phyloP scores from a whole-genome alignment of 768 basidiomycete genomes.

The Hortiboletus campestris region DNA sequence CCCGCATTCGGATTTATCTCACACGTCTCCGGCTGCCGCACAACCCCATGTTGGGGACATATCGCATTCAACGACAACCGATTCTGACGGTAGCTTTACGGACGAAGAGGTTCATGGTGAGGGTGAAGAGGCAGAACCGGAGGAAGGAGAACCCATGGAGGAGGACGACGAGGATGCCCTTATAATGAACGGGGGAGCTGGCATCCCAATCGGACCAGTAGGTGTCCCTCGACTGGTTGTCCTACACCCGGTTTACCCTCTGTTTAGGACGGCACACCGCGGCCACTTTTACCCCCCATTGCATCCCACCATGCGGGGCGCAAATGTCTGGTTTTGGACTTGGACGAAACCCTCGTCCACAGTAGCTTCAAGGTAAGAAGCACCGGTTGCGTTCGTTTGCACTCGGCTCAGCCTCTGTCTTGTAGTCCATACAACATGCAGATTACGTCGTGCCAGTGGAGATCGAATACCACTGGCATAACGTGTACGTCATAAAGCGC shows the following conservation, averaged over 20 bases:
- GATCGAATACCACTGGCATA: slow-evolving; percentile 97
- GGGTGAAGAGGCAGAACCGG: slow-evolving; percentile 65
- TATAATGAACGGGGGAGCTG: slow-evolving; percentile 88
- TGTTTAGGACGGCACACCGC: slow-evolving; percentile 76
- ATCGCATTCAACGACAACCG: slow-evolving; percentile 32
- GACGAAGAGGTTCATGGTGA: slow-evolving; percentile 68
- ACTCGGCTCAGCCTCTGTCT: slow-evolving; percentile 10
- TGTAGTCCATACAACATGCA: slow-evolving; percentile 86
- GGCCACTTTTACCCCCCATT: slow-evolving; percentile 86
- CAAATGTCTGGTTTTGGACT: slow-evolving; percentile 94
- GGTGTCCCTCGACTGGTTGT: slow-evolving; percentile 31
- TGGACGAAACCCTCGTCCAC: slow-evolving; percentile 96
- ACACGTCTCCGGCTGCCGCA: slow-evolving; percentile 22
- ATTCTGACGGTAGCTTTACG: slow-evolving; percentile 43
- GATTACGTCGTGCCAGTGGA: slow-evolving; percentile 99
- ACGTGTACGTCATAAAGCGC: slow-evolving; percentile 98
- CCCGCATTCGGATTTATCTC: slow-evolving; percentile 24
- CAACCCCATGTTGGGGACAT: slow-evolving; percentile 30
- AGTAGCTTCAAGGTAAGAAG: slow-evolving; percentile 90
- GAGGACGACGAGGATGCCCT: slow-evolving; percentile 85
- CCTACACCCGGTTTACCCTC: slow-evolving; percentile 2
- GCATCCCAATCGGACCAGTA: slow-evolving; percentile 92
- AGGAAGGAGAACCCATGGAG: slow-evolving; percentile 62
- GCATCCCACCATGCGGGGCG: slow-evolving; percentile 77
- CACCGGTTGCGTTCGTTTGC: not conserved